Evolutionary conservation across 2,329 filamentous ascomycete genomes (phyloP).

Genomic region (Apiospora malaysiana): DNA sequence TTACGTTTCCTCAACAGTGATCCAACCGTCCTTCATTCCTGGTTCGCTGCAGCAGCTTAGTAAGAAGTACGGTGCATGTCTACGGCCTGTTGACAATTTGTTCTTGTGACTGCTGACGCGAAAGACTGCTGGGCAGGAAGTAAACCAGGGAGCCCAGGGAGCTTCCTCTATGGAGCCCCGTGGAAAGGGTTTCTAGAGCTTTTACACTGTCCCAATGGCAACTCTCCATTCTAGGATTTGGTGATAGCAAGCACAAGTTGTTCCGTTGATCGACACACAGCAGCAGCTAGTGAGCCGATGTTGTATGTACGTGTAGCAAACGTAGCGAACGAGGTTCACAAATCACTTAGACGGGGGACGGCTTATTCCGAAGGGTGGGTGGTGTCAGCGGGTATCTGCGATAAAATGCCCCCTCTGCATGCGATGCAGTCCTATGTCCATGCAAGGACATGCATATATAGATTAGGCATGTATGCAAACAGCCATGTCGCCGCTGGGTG

Average conservation of each 20-base stretch:
- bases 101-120: not conserved
- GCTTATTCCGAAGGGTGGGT: not conserved
- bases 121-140: not conserved
- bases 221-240: not conserved
- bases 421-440: not conserved
- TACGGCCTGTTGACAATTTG: not conserved
- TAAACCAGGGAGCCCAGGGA: not conserved
- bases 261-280: not conserved
- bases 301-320: too few species aligned
- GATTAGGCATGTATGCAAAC: not conserved
- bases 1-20: not conserved
- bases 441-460: not conserved
- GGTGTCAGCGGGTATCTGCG: conserved; percentile 6
- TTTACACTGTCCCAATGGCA: not conserved
- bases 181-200: not conserved
- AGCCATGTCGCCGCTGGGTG: not conserved
- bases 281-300: not conserved
- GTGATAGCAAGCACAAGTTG: not conserved
- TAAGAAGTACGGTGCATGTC: not conserved
- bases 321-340: not conserved
- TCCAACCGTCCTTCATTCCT: not conserved
- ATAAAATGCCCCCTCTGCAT: not conserved
- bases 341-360: not conserved
- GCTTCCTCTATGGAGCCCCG: not conserved
- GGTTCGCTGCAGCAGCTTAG: not conserved